Evolutionary conservation across 2,329 filamentous ascomycete species (phyloP).

Genomic region (Alternaria sp.): DNA sequence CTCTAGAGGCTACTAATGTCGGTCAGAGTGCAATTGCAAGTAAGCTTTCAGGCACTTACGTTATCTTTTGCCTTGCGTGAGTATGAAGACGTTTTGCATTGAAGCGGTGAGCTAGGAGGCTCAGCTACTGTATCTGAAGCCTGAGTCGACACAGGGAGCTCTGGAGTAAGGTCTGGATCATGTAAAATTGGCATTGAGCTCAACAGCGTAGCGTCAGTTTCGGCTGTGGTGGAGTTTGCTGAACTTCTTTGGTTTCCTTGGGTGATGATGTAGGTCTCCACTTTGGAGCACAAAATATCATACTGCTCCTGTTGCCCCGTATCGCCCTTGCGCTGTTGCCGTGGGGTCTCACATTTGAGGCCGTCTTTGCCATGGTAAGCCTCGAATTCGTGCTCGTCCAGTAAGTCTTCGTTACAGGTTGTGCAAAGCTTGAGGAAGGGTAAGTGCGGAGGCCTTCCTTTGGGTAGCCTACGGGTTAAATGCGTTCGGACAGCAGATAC

Average conservation of each 20-base stretch:
- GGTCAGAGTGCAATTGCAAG: background rate
- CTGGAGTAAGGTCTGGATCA: background rate
- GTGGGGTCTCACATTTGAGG: slow-evolving; percentile 3
- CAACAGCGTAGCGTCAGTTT: background rate
- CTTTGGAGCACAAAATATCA: background rate
- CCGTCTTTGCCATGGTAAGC: background rate
- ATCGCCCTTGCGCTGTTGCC: background rate
- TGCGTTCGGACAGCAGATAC: slow-evolving; percentile 21
- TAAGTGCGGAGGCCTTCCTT: slow-evolving; percentile 6
- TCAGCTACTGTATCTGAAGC: background rate
- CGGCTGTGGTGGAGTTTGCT: background rate
- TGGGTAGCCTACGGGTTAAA: background rate
- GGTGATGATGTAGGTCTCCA: background rate
- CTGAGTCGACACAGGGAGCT: background rate
- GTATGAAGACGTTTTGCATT: too few species aligned
- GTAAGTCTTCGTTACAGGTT: slow-evolving; percentile 22
- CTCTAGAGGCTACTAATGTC: slow-evolving; percentile 1
- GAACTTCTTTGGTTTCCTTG: background rate
- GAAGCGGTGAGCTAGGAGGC: background rate
- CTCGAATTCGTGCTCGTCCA: slow-evolving; percentile 9
- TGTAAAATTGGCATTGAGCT: background rate
- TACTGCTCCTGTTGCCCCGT: slow-evolving; percentile 2
- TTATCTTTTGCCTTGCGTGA: background rate
- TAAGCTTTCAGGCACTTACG: background rate
- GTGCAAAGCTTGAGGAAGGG: slow-evolving; percentile 16